These are phyloP conservation scores for Entomortierella parvispora DNA, from an alignment of 192 early-diverging fungal species.

Conservation along the genomic window DNA sequence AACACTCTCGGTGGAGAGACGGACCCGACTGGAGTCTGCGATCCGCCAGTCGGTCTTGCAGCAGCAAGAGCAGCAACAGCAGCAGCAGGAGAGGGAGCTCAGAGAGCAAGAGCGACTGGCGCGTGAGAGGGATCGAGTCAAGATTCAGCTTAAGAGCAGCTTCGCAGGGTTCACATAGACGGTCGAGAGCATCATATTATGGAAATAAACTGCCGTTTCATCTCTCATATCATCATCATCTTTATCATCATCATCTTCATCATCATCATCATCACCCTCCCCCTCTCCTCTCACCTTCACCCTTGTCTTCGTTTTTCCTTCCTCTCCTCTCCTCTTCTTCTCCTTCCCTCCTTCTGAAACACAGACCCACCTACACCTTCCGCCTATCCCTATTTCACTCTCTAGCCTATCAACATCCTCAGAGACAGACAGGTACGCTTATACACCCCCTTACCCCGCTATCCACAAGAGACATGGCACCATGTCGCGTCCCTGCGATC, in stretches of 20 bases:
- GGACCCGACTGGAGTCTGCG: slow-evolving; percentile 59
- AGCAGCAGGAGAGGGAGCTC: slow-evolving; percentile 45
- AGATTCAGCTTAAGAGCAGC: slow-evolving; percentile 46
- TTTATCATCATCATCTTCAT: background rate
- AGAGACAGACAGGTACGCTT: no score
- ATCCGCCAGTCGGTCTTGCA: slow-evolving; percentile 58
- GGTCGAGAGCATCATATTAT: no score
- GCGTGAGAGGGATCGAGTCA: slow-evolving; percentile 32
- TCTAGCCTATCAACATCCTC: no score
- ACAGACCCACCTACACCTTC: background rate
- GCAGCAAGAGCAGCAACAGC: slow-evolving; percentile 54
- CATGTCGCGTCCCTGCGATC: no score
- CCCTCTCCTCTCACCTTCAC: background rate
- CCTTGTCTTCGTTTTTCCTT: background rate
- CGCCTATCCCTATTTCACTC: background rate
- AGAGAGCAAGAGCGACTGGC: slow-evolving; percentile 37
- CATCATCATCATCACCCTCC: background rate
- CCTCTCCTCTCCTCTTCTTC: slow-evolving; percentile 1
- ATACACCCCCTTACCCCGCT: no score
- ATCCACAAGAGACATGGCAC: no score
- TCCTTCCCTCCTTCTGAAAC: slow-evolving; percentile 3
- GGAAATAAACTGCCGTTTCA: no score
- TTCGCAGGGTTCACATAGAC: slow-evolving; percentile 42
- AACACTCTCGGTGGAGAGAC: slow-evolving; percentile 40
- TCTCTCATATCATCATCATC: background rate